These are phyloP conservation scores for Pharnaceum exiguum DNA, from an alignment of 148 eudicot genomes.

Conservation along the genomic window DNA sequence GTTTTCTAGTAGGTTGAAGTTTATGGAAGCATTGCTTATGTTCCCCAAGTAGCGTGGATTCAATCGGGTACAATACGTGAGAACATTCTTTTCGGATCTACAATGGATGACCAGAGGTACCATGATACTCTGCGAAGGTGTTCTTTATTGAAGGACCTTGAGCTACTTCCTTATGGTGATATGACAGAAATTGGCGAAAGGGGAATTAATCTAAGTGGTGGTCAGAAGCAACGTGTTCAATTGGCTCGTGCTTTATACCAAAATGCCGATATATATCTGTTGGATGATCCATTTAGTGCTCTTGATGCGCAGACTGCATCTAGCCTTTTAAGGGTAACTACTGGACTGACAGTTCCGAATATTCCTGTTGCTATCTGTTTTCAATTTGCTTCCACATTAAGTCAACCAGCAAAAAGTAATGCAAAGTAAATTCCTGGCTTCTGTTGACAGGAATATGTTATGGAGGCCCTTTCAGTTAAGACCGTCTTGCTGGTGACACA, in stretches of 20 bases:
- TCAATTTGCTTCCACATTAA: no score
- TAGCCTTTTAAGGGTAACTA: constrained; percentile 47
- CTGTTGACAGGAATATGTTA: constrained; percentile 46
- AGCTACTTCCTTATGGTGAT: constrained; percentile 50
- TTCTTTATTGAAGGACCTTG: constrained; percentile 42
- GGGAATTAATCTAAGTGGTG: constrained; percentile 68
- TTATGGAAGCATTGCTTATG: constrained; percentile 49
- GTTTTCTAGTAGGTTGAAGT: constrained; percentile 46
- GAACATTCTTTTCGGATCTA: constrained; percentile 51
- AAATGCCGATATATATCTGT: constrained; percentile 55
- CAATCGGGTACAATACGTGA: constrained; percentile 62
- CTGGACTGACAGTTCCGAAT: no score
- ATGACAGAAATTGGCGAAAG: constrained; percentile 55
- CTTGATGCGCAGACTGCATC: constrained; percentile 75
- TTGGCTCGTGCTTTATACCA: constrained; percentile 62
- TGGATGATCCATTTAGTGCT: constrained; percentile 77
- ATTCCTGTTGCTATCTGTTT: no score
- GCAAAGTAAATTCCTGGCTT: not conserved
- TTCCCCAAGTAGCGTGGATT: constrained; percentile 65
- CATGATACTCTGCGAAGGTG: constrained; percentile 38
- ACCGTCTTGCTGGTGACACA: constrained; percentile 58
- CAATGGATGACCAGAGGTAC: constrained; percentile 39
- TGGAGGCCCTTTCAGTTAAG: constrained; percentile 52
- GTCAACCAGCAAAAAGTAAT: not conserved
- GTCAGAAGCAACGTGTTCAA: constrained; percentile 63